Evolutionary conservation across 371 early-diverging fungal species (phyloP), one percentile per base, ranked within the genome.

Genomic region (Rhizopus microsporus): DNA sequence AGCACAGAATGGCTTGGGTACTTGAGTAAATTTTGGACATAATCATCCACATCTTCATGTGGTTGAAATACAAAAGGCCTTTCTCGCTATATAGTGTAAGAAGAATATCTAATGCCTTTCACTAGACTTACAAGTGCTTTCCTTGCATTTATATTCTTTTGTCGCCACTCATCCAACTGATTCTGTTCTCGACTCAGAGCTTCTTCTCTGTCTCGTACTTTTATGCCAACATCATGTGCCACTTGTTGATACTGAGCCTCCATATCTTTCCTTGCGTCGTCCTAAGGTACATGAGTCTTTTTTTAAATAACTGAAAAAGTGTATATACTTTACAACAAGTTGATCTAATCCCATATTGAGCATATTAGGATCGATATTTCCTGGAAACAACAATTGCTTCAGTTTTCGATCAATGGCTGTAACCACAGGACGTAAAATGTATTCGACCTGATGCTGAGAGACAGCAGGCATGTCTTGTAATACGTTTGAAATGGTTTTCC

Each of bases 101-200:
- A 3, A 37, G 38, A 10, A 37, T 37, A 3, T 4, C 38, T 10
- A 37, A 37, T 37, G 38, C 13, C 7, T 37, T 37, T 17, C 6
- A 43, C n/a, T 13, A 7, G 7, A 1, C 17, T 43, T 43, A 43
- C 44, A 13, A 43, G 13, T 17, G 17, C 44, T 43, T 43, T n/a
- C 16, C 44, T 43, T 43, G 44, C 44, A 1, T 43, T 43, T 16
- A 7, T 17, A 43, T 43, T 43, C n/a, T 43, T 43, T 43, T 43
- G n/a, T 12, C 7, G 10, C 44, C 44, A 43, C 17, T 43, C 15
- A 3, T 17, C 17, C 17, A 43, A 43, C 16, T 43, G n/a, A 15
- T 43, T 16, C n/a, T 43, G 44, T 6, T 43, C 44, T 43, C 17
- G 7, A 7, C 7, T 7, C 16, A 43, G 6, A 12, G 7, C 15